A percentile compares a stretch with the other conserved stretches of the same genome.
Conservation (phyloP, 129 eudicot species). For the Artemisia annua region DNA sequence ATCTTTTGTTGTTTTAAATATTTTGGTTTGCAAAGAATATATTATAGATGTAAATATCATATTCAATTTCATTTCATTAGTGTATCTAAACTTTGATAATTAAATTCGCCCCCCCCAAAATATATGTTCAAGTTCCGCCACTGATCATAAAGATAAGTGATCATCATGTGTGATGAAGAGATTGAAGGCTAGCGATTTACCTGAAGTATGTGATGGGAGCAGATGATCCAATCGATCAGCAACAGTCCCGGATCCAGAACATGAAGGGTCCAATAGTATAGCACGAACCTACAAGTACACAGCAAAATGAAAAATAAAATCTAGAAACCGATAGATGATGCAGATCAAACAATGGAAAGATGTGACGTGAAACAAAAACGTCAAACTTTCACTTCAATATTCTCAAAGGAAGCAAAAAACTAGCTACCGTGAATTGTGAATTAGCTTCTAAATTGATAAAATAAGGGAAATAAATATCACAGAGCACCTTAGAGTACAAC, state of each 20-base stretch:
- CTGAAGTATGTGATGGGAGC: conserved; percentile 78
- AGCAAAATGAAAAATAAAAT: not conserved
- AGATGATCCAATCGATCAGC: conserved; percentile 87
- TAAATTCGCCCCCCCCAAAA: too few relatives aligned
- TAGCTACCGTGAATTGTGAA: not conserved
- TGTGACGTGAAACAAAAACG: not conserved
- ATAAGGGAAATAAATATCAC: not conserved
- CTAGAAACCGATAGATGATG: conserved; percentile 10
- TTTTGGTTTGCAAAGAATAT: too few relatives aligned
- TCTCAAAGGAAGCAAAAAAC: conserved; percentile 3
- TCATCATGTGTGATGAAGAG: not conserved
- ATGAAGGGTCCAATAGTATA: conserved; percentile 90
- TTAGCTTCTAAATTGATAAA: not conserved
- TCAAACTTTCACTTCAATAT: too few relatives aligned
- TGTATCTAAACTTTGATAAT: too few relatives aligned
- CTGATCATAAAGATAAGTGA: not conserved
- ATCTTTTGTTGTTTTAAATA: too few relatives aligned
- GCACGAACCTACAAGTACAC: conserved; percentile 62
- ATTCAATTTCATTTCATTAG: too few relatives aligned
- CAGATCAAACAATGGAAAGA: not conserved
- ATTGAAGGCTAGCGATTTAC: conserved; percentile 25
- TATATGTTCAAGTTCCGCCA: too few relatives aligned
- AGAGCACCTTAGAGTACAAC: conserved; percentile 65
- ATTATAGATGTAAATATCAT: too few relatives aligned
- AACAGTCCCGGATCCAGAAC: conserved; percentile 97